Base-by-base conservation (phyloP, 768 basidiomycete genomes). In the Terana coerulea region DNA sequence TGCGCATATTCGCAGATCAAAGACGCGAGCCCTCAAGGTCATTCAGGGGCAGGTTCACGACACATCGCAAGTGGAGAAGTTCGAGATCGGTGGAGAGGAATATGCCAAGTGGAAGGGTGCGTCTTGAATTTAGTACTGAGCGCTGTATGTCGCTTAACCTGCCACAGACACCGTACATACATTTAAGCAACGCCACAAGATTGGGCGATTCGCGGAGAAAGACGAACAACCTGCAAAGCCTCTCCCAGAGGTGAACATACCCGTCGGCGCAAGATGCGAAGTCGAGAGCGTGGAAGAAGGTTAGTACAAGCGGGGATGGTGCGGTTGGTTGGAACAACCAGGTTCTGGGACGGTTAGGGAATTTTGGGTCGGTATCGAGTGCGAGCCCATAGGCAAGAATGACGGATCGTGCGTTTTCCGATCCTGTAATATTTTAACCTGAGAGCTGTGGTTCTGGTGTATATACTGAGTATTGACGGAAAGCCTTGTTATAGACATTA, bases 351-450 rank as follows among this genome's bases (percentile, higher is more conserved):
- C 76, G 52, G 79, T 73, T 14, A 63, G 67, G 3, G 81, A 85
- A 0, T 67, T 81, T 0, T 98, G 95, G 95, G 79, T 98, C 1
- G 95, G 95, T 0, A 75, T 98, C 19, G 91, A 95, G 65, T 91
- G 94, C 62, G 95, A 98, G 61, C 95, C 95, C 2, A 76, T 91
- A 21, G 95, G 95, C 11, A 97, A 95, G 72, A 93, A 95, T 55
- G 88, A 98, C 66, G 95, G 95, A 59, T 85, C 84, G 94, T 95
- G 64, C 69, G 92, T 83, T 8, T 12, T 17, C 5, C 31, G 33
- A 37, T 15, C 12, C 15, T 46, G 45, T 47, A 41, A 33, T 33
- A 26, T 37, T 29, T 51, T 4, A 14, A 6, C 5, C 12, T 40
- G 24, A 30, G 37, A 14, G 25, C 21, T 17, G 5, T 54, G 47